A percentile compares a stretch with the other conserved stretches of the same genome.
Evolutionary conservation across 139 green algal genomes (phyloP).

Genomic region (Chlorella sp.): DNA sequence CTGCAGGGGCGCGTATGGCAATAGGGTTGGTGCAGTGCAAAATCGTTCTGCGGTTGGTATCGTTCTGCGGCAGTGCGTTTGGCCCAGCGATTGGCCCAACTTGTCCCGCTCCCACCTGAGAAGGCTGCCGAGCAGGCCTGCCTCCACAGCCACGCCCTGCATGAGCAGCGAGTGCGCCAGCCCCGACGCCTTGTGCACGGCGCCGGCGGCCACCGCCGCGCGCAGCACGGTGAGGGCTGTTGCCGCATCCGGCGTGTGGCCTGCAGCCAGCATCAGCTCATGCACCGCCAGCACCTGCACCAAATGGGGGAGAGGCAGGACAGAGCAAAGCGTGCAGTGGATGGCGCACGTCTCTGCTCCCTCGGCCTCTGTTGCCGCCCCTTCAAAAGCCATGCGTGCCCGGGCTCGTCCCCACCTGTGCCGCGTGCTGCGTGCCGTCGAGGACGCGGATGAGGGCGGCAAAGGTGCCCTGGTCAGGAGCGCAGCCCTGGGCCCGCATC

Average conservation of each 20-base stretch:
- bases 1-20: too few relatives aligned
- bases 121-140: neutral
- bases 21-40: too few relatives aligned
- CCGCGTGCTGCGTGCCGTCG: neutral
- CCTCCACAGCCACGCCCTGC: constrained; percentile 16
- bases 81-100: too few relatives aligned
- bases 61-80: too few relatives aligned
- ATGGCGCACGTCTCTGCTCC: neutral
- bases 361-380: neutral
- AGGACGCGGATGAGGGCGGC: constrained; percentile 21
- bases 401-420: constrained; percentile 15
- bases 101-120: too few relatives aligned
- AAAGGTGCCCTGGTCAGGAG: constrained; percentile 20
- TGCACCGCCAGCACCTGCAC: constrained; percentile 30
- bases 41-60: too few relatives aligned
- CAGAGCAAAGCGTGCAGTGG: neutral
- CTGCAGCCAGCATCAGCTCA: constrained; percentile 20
- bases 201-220: neutral
- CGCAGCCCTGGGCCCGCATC: constrained; percentile 16
- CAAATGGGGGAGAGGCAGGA: neutral
- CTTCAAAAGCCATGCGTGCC: neutral
- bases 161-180: constrained; percentile 30
- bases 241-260: constrained; percentile 19
- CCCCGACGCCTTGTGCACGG: constrained; percentile 15
- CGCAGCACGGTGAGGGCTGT: constrained; percentile 13